These are phyloP conservation scores for Chrysoporthe puriensis DNA, from an alignment of 2,329 filamentous ascomycete genomes.

Conservation along the genomic window DNA sequence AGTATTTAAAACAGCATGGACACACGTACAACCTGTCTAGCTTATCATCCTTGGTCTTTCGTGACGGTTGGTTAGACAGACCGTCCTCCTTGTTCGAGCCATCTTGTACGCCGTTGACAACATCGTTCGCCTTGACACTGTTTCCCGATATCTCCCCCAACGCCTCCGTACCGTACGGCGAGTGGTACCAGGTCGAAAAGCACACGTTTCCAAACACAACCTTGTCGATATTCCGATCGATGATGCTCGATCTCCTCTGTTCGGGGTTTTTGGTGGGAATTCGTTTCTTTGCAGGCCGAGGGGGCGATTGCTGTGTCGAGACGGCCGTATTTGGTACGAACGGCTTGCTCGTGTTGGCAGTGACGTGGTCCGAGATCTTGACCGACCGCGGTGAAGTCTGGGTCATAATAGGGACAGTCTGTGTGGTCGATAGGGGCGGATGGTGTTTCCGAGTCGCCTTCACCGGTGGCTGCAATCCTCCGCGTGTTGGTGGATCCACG, in stretches of 20 bases:
- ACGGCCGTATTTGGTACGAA: conserved; percentile 15
- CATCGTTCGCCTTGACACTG: conserved; percentile 36
- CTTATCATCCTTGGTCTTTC: conserved; percentile 38
- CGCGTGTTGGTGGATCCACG: conserved; percentile 16
- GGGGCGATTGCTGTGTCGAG: conserved; percentile 7
- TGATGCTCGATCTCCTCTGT: conserved; percentile 40
- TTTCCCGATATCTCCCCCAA: conserved; percentile 52
- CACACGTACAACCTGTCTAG: conserved; percentile 82
- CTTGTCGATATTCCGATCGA: conserved; percentile 80
- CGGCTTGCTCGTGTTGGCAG: conserved; percentile 27
- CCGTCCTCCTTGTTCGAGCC: conserved; percentile 37
- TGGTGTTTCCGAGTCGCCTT: conserved; percentile 19
- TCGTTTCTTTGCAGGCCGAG: conserved; percentile 20
- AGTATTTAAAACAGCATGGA: conserved; percentile 93
- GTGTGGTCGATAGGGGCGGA: conserved; percentile 1
- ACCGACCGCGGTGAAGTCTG: conserved; percentile 22
- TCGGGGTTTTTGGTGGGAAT: conserved; percentile 27
- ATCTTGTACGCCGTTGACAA: conserved; percentile 37
- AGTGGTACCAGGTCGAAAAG: conserved; percentile 92
- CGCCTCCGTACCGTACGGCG: conserved; percentile 79
- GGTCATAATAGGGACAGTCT: conserved; percentile 20
- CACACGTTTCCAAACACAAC: conserved; percentile 83
- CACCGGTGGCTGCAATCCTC: conserved; percentile 6
- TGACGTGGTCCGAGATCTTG: conserved; percentile 23
- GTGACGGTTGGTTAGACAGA: conserved; percentile 3